Percentiles rank a stretch among this genome's conserved stretches.
Conservation (phyloP, 495 filamentous ascomycete genomes). For the Daldinia bambusicola region DNA sequence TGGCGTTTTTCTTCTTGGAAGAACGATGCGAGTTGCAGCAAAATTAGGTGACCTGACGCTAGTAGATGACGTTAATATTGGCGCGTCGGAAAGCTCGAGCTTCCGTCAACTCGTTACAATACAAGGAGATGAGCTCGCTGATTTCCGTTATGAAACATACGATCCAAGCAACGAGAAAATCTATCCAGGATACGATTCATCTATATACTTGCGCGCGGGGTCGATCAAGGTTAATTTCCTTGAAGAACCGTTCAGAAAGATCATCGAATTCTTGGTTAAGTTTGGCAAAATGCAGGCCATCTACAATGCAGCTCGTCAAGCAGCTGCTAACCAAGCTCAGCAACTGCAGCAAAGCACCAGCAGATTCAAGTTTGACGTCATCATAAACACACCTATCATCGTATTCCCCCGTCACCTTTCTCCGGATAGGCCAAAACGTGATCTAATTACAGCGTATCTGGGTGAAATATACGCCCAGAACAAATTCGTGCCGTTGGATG, state of each 20-base stretch:
- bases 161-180: conserved; percentile 71
- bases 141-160: conserved; percentile 97
- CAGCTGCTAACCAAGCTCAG: conserved; percentile 92
- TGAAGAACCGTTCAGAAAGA: conserved; percentile 97
- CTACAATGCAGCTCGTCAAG: conserved; percentile 95
- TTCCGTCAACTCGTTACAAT: conserved; percentile 91
- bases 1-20: conserved; percentile 85
- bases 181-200: conserved; percentile 96
- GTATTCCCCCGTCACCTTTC: conserved; percentile 85
- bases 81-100: conserved; percentile 79
- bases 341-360: conserved; percentile 90
- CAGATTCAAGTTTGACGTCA: conserved; percentile 91
- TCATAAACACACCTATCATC: conserved; percentile 93
- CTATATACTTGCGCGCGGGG: conserved; percentile 86
- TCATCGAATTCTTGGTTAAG: conserved; percentile 96
- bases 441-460: conserved; percentile 89
- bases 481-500: conserved; percentile 82
- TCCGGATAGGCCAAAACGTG: conserved; percentile 67
- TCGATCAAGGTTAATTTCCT: conserved; percentile 97
- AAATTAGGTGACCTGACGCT: conserved; percentile 87
- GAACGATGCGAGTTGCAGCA: conserved; percentile 84
- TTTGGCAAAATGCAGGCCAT: conserved; percentile 99
- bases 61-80: conserved; percentile 94
- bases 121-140: conserved; percentile 94
- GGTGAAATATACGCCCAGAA: conserved; percentile 98